Conservation (phyloP, 1,284 basidiomycete genomes). For the Mycena citricolor region DNA sequence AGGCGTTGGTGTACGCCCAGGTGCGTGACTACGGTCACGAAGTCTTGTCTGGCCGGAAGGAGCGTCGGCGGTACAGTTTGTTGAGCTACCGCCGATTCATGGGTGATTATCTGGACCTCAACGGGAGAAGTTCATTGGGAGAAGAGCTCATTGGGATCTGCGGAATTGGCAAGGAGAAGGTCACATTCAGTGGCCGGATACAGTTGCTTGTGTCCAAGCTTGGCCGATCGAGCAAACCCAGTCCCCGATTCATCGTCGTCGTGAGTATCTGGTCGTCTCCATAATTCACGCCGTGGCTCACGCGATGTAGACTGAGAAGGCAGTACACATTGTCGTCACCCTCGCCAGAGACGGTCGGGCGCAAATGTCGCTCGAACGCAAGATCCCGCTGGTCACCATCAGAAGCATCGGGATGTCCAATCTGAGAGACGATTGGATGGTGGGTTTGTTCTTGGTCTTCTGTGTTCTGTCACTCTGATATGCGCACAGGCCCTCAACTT, state of each 20-base stretch:
- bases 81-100: conserved; percentile 93
- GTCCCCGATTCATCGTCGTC: conserved; percentile 88
- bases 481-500: too few relatives aligned
- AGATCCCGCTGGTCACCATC: conserved; percentile 88
- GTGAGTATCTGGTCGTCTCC: conserved; percentile 52
- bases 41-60: conserved; percentile 88
- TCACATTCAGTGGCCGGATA: conserved; percentile 83
- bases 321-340: conserved; percentile 81
- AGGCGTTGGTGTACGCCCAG: conserved; percentile 85
- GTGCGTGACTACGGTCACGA: conserved; percentile 94
- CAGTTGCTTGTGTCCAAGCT: conserved; percentile 88
- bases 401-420: conserved; percentile 84
- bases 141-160: conserved; percentile 77
- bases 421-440: conserved; percentile 94
- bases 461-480: too few relatives aligned
- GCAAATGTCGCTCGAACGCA: conserved; percentile 76
- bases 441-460: too few relatives aligned
- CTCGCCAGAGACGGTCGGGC: conserved; percentile 65
- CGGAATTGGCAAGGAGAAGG: conserved; percentile 76
- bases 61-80: conserved; percentile 90
- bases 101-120: conserved; percentile 96
- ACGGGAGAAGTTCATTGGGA: conserved; percentile 79
- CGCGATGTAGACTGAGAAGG: conserved; percentile 75
- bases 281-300: neutral
- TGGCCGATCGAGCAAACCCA: conserved; percentile 87